phyloP scores from a whole-genome alignment of 305 asterid genomes.

The Ruellia speciosa region DNA sequence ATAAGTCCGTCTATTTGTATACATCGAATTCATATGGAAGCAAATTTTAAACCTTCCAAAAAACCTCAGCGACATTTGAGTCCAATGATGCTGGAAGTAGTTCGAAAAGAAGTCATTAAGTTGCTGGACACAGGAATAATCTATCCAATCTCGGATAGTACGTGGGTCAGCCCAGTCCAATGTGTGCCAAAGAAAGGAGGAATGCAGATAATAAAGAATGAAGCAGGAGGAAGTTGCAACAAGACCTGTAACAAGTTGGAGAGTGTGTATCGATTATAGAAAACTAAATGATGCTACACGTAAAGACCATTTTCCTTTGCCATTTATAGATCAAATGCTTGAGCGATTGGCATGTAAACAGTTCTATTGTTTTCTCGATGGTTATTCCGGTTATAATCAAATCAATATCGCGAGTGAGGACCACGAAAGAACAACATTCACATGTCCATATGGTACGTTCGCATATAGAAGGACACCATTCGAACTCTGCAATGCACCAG shows the following conservation, averaged over 20 bases:
- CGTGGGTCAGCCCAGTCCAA: neutral
- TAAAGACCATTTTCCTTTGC: no score
- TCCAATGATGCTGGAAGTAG: neutral
- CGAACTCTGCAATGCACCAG: no score
- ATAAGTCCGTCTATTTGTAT: neutral
- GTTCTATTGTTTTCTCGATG: constrained; percentile 3
- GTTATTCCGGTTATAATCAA: neutral
- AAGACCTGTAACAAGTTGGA: neutral
- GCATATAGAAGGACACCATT: no score
- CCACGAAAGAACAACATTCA: no score
- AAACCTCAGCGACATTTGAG: neutral
- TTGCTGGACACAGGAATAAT: neutral
- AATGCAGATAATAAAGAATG: neutral
- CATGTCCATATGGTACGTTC: no score
- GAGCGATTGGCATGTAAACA: neutral
- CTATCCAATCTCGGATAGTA: neutral
- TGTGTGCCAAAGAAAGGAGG: neutral
- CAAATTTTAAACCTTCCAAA: neutral
- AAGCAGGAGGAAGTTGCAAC: neutral
- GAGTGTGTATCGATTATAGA: neutral
- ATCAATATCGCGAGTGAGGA: no score
- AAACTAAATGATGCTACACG: neutral
- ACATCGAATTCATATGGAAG: neutral
- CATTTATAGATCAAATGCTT: neutral
- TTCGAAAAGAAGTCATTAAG: neutral